Base-by-base conservation (phyloP, 2,329 filamentous ascomycete species). In the Pseudogymnoascus sp. region DNA sequence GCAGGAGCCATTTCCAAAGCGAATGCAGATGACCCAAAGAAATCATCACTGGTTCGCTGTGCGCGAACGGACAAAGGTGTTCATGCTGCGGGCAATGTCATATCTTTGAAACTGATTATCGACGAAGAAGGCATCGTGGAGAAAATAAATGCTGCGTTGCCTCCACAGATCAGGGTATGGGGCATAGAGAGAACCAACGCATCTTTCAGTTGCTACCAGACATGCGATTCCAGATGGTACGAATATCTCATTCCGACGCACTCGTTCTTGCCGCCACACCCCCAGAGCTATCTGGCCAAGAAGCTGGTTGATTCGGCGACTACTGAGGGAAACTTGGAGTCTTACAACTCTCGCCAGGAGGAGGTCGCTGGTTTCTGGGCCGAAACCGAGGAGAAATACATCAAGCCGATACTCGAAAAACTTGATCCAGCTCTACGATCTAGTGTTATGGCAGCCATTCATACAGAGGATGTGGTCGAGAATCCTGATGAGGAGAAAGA, bases 21-120 rank as follows among this genome's bases (percentile, higher is more conserved):
- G 66, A 99, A 99, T 73, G 95, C 95, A 21, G 87, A 96, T 70
- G 95, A 99, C 73, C 95, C 93, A 3, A 96, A 96, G 76, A 99
- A 99, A 77, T 96, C 92, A 1, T 93, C 91, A 61, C 84, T 99
- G 56, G 90, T 96, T 62, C 88, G 95, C 67, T 99, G 95, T 75
- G 95, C 95, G 3, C 84, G 95, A 67, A 99, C 95, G 0, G 95
- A 99, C 78, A 99, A 97, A 80, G 95, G 95, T 62, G 93, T 97
- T 1, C 93, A 97, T 75, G 93, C 93, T 1, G 93, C 93, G 1
- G 95, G 93, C 61, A 97, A 97, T 72, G 88, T 97, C 71, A 91
- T 97, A 66, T 96, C 91, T 33, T 76, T 97, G 71, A 99, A 99
- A 79, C 81, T 99, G 69, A 97, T 99, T 70, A 88, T 97, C 59